These are phyloP conservation scores for Rhizoctonia solani DNA, from an alignment of 1,284 basidiomycete genomes.

Conservation along the genomic window DNA sequence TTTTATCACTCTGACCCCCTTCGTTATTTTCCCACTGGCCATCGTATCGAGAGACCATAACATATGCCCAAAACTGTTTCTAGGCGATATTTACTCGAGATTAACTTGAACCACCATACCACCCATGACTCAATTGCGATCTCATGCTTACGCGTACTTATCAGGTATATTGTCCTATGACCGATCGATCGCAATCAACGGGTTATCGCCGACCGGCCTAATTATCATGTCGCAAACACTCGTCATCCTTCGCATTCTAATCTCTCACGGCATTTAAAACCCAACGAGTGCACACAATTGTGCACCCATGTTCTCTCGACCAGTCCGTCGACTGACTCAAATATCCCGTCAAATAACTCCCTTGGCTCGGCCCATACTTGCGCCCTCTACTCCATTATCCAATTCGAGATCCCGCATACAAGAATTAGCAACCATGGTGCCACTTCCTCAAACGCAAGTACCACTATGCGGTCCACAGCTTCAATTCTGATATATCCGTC, in stretches of 20 bases:
- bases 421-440: neutral
- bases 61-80: no score
- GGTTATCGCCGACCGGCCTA: no score
- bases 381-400: neutral
- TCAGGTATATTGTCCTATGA: no score
- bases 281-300: neutral
- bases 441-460: conserved; percentile 18
- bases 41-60: no score
- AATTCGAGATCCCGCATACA: neutral
- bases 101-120: no score
- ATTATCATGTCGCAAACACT: neutral
- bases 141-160: no score
- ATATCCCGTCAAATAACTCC: neutral
- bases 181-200: no score
- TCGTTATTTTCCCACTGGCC: no score
- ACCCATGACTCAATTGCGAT: no score
- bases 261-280: neutral
- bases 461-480: neutral
- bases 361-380: neutral
- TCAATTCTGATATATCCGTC: neutral
- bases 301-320: neutral
- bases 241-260: neutral
- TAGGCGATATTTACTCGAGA: no score
- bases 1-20: no score
- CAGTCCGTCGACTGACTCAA: conserved; percentile 4